Evolutionary conservation across 192 early-diverging fungal species (phyloP), one percentile per base, ranked within the genome.

Genomic region (Neocallimastix lanati): DNA sequence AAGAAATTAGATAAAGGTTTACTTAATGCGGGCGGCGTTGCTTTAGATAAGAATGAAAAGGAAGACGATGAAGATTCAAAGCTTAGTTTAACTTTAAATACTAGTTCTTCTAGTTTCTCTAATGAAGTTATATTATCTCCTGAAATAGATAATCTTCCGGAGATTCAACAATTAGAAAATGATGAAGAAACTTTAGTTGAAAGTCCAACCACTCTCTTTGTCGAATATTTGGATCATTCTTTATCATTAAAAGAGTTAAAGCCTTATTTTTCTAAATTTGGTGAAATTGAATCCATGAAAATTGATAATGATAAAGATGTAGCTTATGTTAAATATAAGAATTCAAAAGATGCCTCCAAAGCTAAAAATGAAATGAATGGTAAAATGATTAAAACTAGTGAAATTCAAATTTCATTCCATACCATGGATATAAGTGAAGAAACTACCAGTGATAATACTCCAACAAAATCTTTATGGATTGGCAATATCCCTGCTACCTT

Each of bases 381-480:
- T 67, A 67, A 67, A 27, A 67, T 67, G 50, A 67, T 67, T n/a
- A 67, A 67, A 21, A 67, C 50, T 9, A 67, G 50, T n/a, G 50
- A 67, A 67, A 67, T 67, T 67, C 50, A 67, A 67, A 67, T 67
- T n/a, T 21, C 50, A n/a, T 67, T 67, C 50, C 9, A 67, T n/a
- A 67, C 7, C 16, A 2, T 25, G 7, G 50, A 67, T n/a, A 6
- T 16, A 25, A n/a, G 3, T 67, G 50, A 67, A 25, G 50, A 67
- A 25, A 67, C 9, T 0, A n/a, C n/a, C n/a, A 67, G 7, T 25
- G 50, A n/a, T 67, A 67, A 9, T 67, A 85, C 90, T 77, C 95
- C 96, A 18, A 93, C 94, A 28, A 91, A 95, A 2, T 94, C 94
- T 11, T 87, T 98, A n/a, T 97, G 96, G 95, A 92, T 97, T 77